These are phyloP conservation scores for Rhynchospora breviuscula DNA, from an alignment of 176 grass and related monocot genomes.

Conservation along the genomic window DNA sequence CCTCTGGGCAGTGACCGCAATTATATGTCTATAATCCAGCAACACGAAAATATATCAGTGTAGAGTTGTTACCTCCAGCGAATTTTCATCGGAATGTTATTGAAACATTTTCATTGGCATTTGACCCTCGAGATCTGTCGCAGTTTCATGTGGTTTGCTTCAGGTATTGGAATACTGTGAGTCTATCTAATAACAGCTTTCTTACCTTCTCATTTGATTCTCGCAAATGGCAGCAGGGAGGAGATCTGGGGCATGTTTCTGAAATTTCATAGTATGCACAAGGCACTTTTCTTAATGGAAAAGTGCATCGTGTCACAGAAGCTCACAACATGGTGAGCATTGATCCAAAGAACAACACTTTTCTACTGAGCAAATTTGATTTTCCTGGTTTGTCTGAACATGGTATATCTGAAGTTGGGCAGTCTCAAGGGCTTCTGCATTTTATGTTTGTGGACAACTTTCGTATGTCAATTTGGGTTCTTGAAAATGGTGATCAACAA, in stretches of 20 bases:
- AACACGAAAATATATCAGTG: not conserved
- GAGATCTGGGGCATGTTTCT: not conserved
- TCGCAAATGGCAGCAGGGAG: constrained; percentile 9
- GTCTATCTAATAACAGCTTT: not conserved
- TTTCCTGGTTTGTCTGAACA: not conserved
- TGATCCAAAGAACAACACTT: not conserved
- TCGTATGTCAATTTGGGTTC: not conserved
- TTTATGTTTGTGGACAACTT: not conserved
- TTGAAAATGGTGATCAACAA: not conserved
- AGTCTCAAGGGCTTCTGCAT: not conserved
- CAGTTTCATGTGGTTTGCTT: constrained; percentile 36
- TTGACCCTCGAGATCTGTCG: constrained; percentile 18
- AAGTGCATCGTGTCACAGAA: not conserved
- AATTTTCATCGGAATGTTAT: not conserved
- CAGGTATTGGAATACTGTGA: not conserved
- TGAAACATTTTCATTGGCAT: not conserved
- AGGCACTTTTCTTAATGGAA: not conserved
- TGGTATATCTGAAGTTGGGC: not conserved
- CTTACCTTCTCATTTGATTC: not conserved
- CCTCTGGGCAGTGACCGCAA: not conserved
- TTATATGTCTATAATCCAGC: constrained; percentile 34
- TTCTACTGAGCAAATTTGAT: not conserved
- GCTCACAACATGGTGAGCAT: not conserved
- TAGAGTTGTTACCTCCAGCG: constrained; percentile 22
- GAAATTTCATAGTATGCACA: not conserved